These are phyloP conservation scores for Narthecium ossifragum DNA, from an alignment of 106 monocot species.

Conservation along the genomic window DNA sequence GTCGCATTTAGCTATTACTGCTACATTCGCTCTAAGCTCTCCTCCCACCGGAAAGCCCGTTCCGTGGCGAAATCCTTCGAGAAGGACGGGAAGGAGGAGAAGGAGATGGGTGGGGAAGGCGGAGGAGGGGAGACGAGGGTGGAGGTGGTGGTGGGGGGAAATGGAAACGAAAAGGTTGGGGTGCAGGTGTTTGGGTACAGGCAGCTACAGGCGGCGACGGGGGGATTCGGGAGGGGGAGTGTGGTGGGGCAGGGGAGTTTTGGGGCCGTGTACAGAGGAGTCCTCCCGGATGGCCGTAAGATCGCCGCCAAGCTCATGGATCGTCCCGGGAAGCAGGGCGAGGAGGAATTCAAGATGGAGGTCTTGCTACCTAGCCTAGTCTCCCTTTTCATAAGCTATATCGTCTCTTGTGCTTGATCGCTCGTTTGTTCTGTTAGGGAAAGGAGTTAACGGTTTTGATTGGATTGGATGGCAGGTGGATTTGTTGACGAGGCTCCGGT, in stretches of 20 bases:
- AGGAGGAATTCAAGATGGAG: conserved; percentile 98
- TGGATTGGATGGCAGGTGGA: conserved; percentile 47
- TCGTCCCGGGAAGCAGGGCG: conserved; percentile 77
- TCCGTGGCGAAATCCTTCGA: too few relatives aligned
- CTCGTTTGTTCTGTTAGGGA: not conserved
- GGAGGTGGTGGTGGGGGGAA: conserved; percentile 15
- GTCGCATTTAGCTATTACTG: conserved; percentile 93
- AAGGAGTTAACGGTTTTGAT: too few relatives aligned
- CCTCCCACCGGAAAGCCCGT: conserved; percentile 69
- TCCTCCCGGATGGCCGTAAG: conserved; percentile 74
- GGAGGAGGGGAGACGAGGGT: conserved; percentile 9
- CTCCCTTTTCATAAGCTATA: not conserved
- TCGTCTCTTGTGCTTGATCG: not conserved
- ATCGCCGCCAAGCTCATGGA: conserved; percentile 99
- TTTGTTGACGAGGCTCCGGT: conserved; percentile 53
- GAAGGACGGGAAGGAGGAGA: conserved; percentile 31
- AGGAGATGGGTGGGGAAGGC: not conserved
- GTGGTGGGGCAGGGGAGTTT: conserved; percentile 90
- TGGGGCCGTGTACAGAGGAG: conserved; percentile 78
- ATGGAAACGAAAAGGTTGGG: conserved; percentile 26
- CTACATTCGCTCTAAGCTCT: conserved; percentile 82
- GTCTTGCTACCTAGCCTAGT: too few relatives aligned
- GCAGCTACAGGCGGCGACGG: conserved; percentile 82
- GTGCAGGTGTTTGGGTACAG: conserved; percentile 75
- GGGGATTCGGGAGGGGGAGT: conserved; percentile 70